A percentile compares a stretch with the other conserved stretches of the same genome.
Evolutionary conservation across 169 alveolate species (phyloP).

Genomic region (Neospora caninum): DNA sequence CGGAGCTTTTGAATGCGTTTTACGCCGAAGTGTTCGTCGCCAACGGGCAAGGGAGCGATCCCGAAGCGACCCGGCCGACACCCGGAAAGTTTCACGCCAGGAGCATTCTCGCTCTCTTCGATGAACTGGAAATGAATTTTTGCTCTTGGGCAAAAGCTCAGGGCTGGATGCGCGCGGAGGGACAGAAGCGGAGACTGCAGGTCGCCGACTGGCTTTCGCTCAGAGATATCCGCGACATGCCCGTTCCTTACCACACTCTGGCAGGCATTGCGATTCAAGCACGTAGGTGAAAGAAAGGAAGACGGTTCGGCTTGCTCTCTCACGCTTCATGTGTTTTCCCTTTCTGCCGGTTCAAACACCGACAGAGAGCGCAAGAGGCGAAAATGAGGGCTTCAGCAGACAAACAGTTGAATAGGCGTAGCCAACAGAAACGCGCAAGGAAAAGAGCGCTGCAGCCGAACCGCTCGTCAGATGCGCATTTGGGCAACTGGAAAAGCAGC

Average conservation of each 20-base stretch:
- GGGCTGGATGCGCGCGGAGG: not conserved
- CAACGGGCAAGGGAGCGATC: not conserved
- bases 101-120: conserved; percentile 18
- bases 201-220: not conserved
- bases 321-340: too few relatives aligned
- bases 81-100: not conserved
- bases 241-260: not conserved
- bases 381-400: too few relatives aligned
- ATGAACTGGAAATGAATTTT: not conserved
- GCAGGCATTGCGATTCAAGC: not conserved
- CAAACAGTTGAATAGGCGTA: too few relatives aligned
- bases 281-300: not conserved
- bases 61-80: too few relatives aligned
- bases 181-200: not conserved
- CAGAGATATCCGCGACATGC: not conserved
- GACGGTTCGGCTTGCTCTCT: too few relatives aligned
- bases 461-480: too few relatives aligned
- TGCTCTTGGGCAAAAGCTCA: not conserved
- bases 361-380: too few relatives aligned
- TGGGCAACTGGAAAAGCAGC: too few relatives aligned
- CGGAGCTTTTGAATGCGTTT: not conserved
- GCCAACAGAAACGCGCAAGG: too few relatives aligned
- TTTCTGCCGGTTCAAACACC: too few relatives aligned
- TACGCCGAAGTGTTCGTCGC: not conserved
- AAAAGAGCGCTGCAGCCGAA: too few relatives aligned